Evolutionary conservation across 805 yeast species (phyloP).

Genomic region (Zygotorulaspora florentina): DNA sequence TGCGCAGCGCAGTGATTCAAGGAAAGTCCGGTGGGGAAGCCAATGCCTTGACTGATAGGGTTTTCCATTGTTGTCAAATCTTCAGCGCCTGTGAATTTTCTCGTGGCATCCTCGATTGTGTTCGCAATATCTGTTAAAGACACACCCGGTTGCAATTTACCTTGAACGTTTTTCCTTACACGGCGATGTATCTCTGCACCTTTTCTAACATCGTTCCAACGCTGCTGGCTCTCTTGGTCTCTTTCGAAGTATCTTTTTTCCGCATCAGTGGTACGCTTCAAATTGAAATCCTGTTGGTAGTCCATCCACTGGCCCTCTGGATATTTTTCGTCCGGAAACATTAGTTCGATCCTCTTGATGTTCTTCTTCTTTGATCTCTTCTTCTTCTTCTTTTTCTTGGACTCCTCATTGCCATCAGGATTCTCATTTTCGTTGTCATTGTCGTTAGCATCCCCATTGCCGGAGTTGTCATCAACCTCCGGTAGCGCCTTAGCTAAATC

Average conservation of each 20-base stretch:
- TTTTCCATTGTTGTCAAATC: slow-evolving; percentile 47
- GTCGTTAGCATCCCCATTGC: slow-evolving; percentile 3
- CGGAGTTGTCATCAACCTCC: background rate
- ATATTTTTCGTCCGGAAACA: slow-evolving; percentile 66
- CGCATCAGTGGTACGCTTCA: slow-evolving; percentile 76
- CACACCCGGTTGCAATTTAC: slow-evolving; percentile 84
- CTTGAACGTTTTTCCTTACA: slow-evolving; percentile 75
- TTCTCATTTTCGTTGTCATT: slow-evolving; percentile 5
- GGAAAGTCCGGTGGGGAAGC: slow-evolving; percentile 97
- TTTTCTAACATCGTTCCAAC: slow-evolving; percentile 86
- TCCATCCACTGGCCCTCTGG: slow-evolving; percentile 90
- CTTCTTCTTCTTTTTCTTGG: slow-evolving; percentile 51
- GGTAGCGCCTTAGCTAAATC: background rate
- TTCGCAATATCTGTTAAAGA: slow-evolving; percentile 86
- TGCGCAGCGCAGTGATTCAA: slow-evolving; percentile 95
- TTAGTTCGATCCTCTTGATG: slow-evolving; percentile 57
- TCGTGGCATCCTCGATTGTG: slow-evolving; percentile 76
- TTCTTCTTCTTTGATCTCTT: slow-evolving; percentile 52
- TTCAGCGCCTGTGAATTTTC: slow-evolving; percentile 63
- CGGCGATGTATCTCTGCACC: slow-evolving; percentile 96
- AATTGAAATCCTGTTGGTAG: slow-evolving; percentile 58
- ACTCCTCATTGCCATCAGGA: slow-evolving; percentile 1
- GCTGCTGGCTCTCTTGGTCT: slow-evolving; percentile 43
- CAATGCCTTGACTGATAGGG: slow-evolving; percentile 69
- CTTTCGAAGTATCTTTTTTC: slow-evolving; percentile 78